Percentiles rank a stretch among this genome's conserved stretches.
phyloP scores from a whole-genome alignment of 306 rosid species.

The Clitoria ternatea region DNA sequence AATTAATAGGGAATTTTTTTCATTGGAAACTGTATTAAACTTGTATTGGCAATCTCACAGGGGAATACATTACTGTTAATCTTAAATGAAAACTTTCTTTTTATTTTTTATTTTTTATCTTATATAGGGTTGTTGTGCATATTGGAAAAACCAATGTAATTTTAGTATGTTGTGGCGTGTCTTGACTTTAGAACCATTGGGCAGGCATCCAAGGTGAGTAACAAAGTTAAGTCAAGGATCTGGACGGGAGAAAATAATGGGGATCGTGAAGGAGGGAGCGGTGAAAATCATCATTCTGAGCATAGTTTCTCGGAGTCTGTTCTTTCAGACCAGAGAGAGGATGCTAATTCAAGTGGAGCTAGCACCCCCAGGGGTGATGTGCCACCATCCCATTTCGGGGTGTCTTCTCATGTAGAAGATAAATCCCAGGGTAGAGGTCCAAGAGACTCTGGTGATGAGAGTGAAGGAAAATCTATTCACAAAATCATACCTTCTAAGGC shows the following conservation, averaged over 20 bases:
- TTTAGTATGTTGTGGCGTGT: constrained; percentile 29
- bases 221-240: constrained; percentile 81
- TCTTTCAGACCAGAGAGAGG: constrained; percentile 67
- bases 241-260: constrained; percentile 53
- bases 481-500: constrained; percentile 65
- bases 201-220: constrained; percentile 94
- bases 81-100: too few relatives aligned
- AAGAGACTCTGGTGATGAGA: constrained; percentile 64
- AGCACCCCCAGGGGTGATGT: constrained; percentile 88
- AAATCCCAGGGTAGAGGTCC: constrained; percentile 49
- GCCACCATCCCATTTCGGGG: constrained; percentile 52
- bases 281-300: constrained; percentile 68
- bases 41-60: too few relatives aligned
- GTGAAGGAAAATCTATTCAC: constrained; percentile 69
- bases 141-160: too few relatives aligned
- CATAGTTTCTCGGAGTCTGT: constrained; percentile 47
- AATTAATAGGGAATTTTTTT: too few relatives aligned
- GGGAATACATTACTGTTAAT: too few relatives aligned
- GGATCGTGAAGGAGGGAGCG: constrained; percentile 69
- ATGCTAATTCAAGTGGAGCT: constrained; percentile 91
- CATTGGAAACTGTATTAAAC: too few relatives aligned
- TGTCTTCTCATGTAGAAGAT: constrained; percentile 52
- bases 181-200: constrained; percentile 39
- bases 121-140: too few relatives aligned
- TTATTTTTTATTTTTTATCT: too few relatives aligned